A percentile compares a stretch with the other conserved stretches of the same genome.
These are phyloP conservation scores for Tetracladium setigerum DNA, from an alignment of 495 filamentous ascomycete genomes.

Conservation along the genomic window DNA sequence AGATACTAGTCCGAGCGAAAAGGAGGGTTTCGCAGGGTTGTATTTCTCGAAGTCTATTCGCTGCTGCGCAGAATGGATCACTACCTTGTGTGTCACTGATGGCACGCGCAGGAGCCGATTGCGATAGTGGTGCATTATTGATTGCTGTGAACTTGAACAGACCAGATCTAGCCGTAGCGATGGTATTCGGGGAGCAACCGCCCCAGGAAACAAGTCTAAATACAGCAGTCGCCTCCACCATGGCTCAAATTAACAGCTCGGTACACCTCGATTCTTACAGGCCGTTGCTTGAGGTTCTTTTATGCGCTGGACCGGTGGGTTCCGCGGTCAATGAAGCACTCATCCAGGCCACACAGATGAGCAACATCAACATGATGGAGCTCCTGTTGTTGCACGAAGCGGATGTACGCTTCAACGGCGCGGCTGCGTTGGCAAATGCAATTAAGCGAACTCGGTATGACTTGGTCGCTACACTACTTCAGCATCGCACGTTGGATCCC, in stretches of 20 bases:
- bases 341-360: neutral
- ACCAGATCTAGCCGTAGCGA: neutral
- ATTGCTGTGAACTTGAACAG: neutral
- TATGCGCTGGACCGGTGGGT: neutral
- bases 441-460: neutral
- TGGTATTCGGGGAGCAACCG: neutral
- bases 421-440: neutral
- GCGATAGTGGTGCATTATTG: neutral
- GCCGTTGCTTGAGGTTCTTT: neutral
- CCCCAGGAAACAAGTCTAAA: neutral
- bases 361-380: neutral
- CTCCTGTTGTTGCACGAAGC: neutral
- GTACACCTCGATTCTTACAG: neutral
- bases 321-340: neutral
- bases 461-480: neutral
- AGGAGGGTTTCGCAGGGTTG: neutral
- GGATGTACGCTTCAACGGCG: neutral
- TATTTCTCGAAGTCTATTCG: neutral
- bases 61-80: neutral
- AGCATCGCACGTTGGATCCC: neutral
- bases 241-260: no score
- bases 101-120: neutral
- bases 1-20: conserved; percentile 1
- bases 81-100: neutral
- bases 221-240: neutral